Evolutionary conservation across 768 basidiomycete genomes (phyloP), one percentile per base, ranked within the genome.

Genomic region (Daedalea quercina): DNA sequence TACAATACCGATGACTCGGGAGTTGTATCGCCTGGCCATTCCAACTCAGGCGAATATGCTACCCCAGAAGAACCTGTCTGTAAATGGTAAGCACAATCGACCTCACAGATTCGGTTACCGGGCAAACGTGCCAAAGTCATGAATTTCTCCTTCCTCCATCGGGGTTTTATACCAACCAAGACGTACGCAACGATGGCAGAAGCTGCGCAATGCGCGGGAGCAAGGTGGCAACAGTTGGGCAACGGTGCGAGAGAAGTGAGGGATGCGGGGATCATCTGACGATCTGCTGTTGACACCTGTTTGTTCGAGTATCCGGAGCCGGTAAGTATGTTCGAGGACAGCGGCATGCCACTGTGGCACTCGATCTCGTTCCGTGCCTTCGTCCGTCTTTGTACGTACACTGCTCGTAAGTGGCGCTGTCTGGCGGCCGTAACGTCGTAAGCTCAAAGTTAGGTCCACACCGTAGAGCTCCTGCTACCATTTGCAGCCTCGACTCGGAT

Each of bases 21-120:
- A 41, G 47, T 52, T 2, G 47, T 55, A 48, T 72, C 76, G 48
- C 75, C 77, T 22, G 81, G 81, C 79, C 83, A 87, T 72, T 86
- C 85, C 44, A 73, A 69, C 13, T 75, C 68, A 20, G 79, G 74
- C 57, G 81, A 74, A 59, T 87, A 79, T 8, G 47, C 25, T 7
- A 37, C 26, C 23, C 59, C 63, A 8, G 52, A 54, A 19, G 50
- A 43, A 50, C 51, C 52, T 46, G 58, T 55, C 40, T 35, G 9
- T 44, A 50, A 33, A 15, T 26, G 25, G 31, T n/a, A 13, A 24
- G 12, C 13, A 44, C 34, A 13, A 23, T 41, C 23, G 41, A 6
- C 17, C 41, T 37, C 4, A 42, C 15, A 22, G 17, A 6, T 22
- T 44, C 19, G 24, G 24, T 44, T 9, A 28, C n/a, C 37, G 26